Evolutionary conservation across 345 rosid genomes (phyloP).

Genomic region (Eutrema heterophyllum): DNA sequence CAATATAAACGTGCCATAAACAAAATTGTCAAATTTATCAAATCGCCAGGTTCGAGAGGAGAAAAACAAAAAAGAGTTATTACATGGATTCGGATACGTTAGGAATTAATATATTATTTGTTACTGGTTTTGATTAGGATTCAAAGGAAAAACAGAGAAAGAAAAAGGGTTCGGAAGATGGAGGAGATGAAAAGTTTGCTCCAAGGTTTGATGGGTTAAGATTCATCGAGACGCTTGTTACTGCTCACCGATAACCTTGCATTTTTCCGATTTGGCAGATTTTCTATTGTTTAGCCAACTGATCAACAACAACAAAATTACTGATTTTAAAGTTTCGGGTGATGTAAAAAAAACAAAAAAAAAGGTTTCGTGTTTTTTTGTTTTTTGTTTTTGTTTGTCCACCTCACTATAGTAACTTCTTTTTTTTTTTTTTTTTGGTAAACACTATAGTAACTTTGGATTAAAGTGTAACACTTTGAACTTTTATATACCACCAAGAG

Average conservation of each 20-base stretch:
- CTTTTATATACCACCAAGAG: background rate
- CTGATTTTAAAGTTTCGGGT: slow-evolving; percentile 10
- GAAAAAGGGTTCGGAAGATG: slow-evolving; percentile 36
- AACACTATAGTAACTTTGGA: background rate
- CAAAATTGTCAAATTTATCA: background rate
- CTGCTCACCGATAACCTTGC: slow-evolving; percentile 65
- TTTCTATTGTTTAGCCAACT: background rate
- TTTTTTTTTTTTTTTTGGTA: too few species aligned
- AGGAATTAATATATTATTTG: background rate
- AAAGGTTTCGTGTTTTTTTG: too few species aligned
- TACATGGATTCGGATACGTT: background rate
- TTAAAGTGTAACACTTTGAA: background rate
- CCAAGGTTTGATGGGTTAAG: slow-evolving; percentile 82
- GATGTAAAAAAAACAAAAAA: too few species aligned
- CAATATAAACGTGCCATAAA: background rate
- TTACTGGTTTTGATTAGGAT: slow-evolving; percentile 23
- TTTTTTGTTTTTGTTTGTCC: background rate
- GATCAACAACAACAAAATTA: background rate
- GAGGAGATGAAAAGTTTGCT: slow-evolving; percentile 46
- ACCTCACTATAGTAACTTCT: background rate
- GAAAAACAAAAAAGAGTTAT: background rate
- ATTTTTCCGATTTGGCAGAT: background rate
- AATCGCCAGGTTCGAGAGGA: background rate
- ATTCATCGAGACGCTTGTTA: slow-evolving; percentile 87
- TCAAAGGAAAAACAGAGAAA: slow-evolving; percentile 34